Evolutionary conservation across 2,329 filamentous ascomycete genomes (phyloP).

Genomic region (Alternaria triticimaculans): DNA sequence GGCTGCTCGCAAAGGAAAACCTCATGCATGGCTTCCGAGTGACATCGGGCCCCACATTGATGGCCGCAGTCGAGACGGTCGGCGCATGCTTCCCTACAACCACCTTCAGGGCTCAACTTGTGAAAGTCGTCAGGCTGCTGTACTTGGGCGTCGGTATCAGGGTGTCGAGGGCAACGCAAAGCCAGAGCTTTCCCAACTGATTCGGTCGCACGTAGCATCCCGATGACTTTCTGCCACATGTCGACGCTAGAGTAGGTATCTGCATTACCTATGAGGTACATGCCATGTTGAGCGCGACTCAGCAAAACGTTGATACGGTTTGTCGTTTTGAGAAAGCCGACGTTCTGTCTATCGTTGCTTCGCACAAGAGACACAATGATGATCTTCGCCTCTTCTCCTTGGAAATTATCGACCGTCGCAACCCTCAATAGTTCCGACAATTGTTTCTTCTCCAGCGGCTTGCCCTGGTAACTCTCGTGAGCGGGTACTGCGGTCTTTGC

Average conservation of each 20-base stretch:
- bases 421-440: slow-evolving; percentile 44
- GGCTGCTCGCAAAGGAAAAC: slow-evolving; percentile 33
- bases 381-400: slow-evolving; percentile 77
- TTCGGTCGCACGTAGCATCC: slow-evolving; percentile 53
- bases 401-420: slow-evolving; percentile 77
- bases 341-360: slow-evolving; percentile 65
- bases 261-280: slow-evolving; percentile 74
- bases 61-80: slow-evolving; percentile 41
- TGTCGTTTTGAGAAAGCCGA: slow-evolving; percentile 70
- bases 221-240: slow-evolving; percentile 70
- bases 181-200: slow-evolving; percentile 24
- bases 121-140: slow-evolving; percentile 37
- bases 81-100: slow-evolving; percentile 32
- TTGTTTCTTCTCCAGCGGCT: slow-evolving; percentile 30
- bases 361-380: slow-evolving; percentile 74
- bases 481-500: not conserved
- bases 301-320: slow-evolving; percentile 75
- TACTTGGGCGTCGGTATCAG: slow-evolving; percentile 31
- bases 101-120: slow-evolving; percentile 39
- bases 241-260: slow-evolving; percentile 62
- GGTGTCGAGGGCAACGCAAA: slow-evolving; percentile 41
- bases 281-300: slow-evolving; percentile 70
- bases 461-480: slow-evolving; percentile 11
- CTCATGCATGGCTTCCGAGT: slow-evolving; percentile 39
- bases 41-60: slow-evolving; percentile 35